A percentile compares a stretch with the other conserved stretches of the same genome.
These are phyloP conservation scores for Colletotrichum lentis DNA, from an alignment of 2,329 filamentous ascomycete genomes.

Conservation along the genomic window DNA sequence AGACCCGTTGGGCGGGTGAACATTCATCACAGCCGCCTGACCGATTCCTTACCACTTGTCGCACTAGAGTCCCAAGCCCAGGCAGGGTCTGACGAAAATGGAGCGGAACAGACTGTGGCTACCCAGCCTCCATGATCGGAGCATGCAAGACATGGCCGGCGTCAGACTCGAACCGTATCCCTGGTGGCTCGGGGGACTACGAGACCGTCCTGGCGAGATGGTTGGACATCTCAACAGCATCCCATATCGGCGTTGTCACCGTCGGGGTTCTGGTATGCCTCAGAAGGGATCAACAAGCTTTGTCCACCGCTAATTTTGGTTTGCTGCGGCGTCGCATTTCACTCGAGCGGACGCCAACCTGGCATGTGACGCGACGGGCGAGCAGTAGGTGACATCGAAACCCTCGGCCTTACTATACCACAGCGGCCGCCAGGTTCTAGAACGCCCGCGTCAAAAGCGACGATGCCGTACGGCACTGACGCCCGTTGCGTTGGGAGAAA, in stretches of 20 bases:
- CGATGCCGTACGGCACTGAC: not conserved
- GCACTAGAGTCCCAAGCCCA: conserved; percentile 13
- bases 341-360: conserved; percentile 11
- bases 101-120: conserved; percentile 30
- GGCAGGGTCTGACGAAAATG: conserved; percentile 35
- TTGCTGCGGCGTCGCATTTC: conserved; percentile 12
- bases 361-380: conserved; percentile 26
- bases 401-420: not conserved
- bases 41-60: conserved; percentile 6
- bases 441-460: not conserved
- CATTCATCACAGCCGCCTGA: conserved; percentile 21
- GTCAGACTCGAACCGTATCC: conserved; percentile 2
- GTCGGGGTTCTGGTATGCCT: not conserved
- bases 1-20: conserved; percentile 2
- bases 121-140: conserved; percentile 35
- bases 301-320: conserved; percentile 33
- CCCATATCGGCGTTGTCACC: conserved; percentile 5
- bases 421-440: conserved; percentile 5
- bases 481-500: not conserved
- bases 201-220: conserved; percentile 15
- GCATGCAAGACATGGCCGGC: conserved; percentile 28
- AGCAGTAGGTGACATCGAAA: conserved; percentile 1
- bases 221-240: conserved; percentile 10
- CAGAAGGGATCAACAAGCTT: conserved; percentile 28
- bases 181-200: conserved; percentile 15